Conservation (phyloP, 768 basidiomycete species). For the Kwoniella bestiolae region DNA sequence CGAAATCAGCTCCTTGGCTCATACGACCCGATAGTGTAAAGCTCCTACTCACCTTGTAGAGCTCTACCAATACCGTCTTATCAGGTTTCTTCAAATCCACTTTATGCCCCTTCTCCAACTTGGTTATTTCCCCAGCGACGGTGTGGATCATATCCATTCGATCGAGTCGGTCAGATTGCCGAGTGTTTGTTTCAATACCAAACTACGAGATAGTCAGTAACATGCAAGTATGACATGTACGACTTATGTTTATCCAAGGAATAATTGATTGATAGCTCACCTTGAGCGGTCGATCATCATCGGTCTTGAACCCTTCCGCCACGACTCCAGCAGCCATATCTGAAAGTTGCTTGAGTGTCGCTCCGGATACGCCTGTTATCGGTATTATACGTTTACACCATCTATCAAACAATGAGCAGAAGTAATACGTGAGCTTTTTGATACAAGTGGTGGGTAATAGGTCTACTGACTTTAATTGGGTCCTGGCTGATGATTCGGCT, state of each 20-base stretch:
- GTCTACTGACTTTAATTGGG: conserved; percentile 34
- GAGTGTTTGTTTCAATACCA: conserved; percentile 33
- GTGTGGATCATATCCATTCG: conserved; percentile 44
- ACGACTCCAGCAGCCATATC: conserved; percentile 24
- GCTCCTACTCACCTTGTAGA: conserved; percentile 34
- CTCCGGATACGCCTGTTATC: conserved; percentile 29
- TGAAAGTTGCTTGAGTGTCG: conserved; percentile 34
- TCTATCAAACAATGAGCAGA: conserved; percentile 1
- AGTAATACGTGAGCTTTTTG: neutral
- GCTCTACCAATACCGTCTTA: conserved; percentile 42
- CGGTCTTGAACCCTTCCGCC: conserved; percentile 27
- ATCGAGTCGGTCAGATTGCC: conserved; percentile 39
- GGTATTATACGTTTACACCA: conserved; percentile 41
- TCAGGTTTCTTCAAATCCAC: conserved; percentile 47
- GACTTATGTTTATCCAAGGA: too few relatives aligned
- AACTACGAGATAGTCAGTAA: conserved; percentile 30
- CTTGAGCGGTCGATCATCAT: conserved; percentile 29
- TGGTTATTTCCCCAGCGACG: conserved; percentile 38
- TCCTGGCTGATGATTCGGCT: conserved; percentile 36
- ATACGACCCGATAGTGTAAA: neutral
- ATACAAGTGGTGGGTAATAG: neutral
- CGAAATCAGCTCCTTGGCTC: neutral
- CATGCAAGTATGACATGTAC: too few relatives aligned
- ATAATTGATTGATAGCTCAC: conserved; percentile 25
- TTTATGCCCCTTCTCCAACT: conserved; percentile 30